phyloP scores from a whole-genome alignment of 305 asterid genomes.

The Fraxinus latifolia region DNA sequence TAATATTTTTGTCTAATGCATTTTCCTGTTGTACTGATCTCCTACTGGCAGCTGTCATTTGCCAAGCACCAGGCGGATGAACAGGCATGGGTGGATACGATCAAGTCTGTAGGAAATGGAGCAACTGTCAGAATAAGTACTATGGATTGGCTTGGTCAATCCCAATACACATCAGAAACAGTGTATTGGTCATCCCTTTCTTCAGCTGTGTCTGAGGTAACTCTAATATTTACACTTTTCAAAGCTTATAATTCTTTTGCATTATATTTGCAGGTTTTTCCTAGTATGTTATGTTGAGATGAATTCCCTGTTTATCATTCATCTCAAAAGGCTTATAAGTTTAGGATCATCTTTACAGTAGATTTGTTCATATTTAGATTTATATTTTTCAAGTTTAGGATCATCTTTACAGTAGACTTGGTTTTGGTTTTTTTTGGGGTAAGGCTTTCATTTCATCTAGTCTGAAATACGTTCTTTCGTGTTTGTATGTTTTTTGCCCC shows the following conservation, averaged over 20 bases:
- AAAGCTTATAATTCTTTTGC: neutral
- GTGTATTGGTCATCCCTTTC: slow-evolving; percentile 79
- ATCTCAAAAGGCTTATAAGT: neutral
- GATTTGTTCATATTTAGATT: neutral
- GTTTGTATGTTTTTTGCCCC: neutral
- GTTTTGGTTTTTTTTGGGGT: neutral
- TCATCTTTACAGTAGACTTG: neutral
- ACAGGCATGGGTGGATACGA: slow-evolving; percentile 88
- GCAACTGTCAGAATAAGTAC: slow-evolving; percentile 68
- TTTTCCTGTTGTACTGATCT: slow-evolving; percentile 11
- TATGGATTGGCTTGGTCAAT: slow-evolving; percentile 97
- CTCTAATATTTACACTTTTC: neutral
- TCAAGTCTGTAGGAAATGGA: slow-evolving; percentile 63
- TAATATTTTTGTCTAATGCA: neutral
- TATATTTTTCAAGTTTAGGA: neutral
- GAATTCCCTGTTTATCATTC: neutral
- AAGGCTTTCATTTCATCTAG: neutral
- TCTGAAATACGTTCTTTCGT: neutral
- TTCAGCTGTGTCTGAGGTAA: slow-evolving; percentile 80
- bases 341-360: neutral
- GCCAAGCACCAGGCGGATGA: slow-evolving; percentile 67
- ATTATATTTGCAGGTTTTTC: neutral
- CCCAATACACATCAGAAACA: slow-evolving; percentile 56
- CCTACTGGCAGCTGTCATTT: slow-evolving; percentile 59
- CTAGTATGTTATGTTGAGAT: neutral